Conservation (phyloP, 257 asterid species). For the Fraxinus americana region DNA sequence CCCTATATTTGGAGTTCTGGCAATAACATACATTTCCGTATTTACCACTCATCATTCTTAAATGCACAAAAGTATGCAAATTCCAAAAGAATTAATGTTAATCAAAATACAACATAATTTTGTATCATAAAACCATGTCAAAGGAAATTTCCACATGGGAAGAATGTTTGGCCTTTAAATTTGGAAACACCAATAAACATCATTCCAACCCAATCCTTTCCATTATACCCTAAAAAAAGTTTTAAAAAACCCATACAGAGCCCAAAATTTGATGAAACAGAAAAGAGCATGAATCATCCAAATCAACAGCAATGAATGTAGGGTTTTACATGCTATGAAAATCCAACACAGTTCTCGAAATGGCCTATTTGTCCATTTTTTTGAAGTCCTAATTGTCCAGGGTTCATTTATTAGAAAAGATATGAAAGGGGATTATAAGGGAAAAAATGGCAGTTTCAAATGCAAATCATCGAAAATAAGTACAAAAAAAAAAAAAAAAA, state of each 20-base stretch:
- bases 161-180: background rate
- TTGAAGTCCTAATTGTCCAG: background rate
- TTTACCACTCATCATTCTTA: background rate
- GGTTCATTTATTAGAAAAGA: background rate
- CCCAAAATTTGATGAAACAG: background rate
- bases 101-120: background rate
- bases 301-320: background rate
- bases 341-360: background rate
- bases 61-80: background rate
- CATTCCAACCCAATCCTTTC: background rate
- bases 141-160: background rate
- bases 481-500: no score
- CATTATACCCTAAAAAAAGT: background rate
- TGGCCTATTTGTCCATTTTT: background rate
- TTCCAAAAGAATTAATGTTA: background rate
- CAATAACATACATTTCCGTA: background rate
- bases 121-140: background rate
- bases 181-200: background rate
- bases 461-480: background rate
- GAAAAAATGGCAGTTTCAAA: background rate
- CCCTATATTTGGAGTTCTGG: background rate
- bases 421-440: background rate
- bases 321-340: background rate
- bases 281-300: background rate
- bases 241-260: background rate